phyloP scores from a whole-genome alignment of 2,329 filamentous ascomycete genomes.

The Xylariales sp. region DNA sequence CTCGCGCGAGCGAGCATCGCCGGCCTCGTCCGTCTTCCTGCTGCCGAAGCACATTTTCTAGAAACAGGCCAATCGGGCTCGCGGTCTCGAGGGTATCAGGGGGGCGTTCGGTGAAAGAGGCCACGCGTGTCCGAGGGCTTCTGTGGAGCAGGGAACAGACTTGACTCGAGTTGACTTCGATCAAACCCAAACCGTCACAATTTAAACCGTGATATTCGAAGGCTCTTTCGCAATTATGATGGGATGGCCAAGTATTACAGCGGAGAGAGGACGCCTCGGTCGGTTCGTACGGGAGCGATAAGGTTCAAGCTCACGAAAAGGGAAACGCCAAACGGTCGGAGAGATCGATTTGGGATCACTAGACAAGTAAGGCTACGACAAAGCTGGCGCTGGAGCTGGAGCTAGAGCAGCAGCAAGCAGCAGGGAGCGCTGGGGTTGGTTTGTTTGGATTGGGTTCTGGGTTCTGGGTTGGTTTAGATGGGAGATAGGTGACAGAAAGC shows the following conservation, averaged over 20 bases:
- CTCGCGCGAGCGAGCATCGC: conserved; percentile 71
- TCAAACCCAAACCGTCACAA: conserved; percentile 23
- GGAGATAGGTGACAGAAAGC: conserved; percentile 29
- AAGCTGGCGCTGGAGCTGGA: conserved; percentile 22
- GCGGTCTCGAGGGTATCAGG: conserved; percentile 21
- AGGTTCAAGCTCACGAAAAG: conserved; percentile 25
- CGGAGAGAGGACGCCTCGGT: conserved; percentile 16
- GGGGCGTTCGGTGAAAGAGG: conserved; percentile 9
- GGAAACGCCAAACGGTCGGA: conserved; percentile 6
- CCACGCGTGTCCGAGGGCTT: conserved; percentile 19
- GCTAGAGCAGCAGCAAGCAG: conserved; percentile 19
- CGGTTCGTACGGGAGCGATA: conserved; percentile 20
- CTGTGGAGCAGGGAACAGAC: conserved; percentile 10
- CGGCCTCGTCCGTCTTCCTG: conserved; percentile 62
- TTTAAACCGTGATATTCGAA: neutral
- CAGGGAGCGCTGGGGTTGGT: conserved; percentile 7
- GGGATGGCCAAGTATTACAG: conserved; percentile 15
- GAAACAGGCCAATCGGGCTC: conserved; percentile 19
- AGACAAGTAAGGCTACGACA: conserved; percentile 12
- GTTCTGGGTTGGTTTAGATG: conserved; percentile 16
- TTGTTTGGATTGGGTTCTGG: conserved; percentile 18
- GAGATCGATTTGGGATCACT: conserved; percentile 10
- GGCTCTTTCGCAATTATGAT: conserved; percentile 13
- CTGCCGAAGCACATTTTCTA: conserved; percentile 72
- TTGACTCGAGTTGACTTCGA: conserved; percentile 16